Evolutionary conservation across 345 rosid genomes (phyloP), one percentile per base, ranked within the genome.

Genomic region (Eucalyptus melliodora): DNA sequence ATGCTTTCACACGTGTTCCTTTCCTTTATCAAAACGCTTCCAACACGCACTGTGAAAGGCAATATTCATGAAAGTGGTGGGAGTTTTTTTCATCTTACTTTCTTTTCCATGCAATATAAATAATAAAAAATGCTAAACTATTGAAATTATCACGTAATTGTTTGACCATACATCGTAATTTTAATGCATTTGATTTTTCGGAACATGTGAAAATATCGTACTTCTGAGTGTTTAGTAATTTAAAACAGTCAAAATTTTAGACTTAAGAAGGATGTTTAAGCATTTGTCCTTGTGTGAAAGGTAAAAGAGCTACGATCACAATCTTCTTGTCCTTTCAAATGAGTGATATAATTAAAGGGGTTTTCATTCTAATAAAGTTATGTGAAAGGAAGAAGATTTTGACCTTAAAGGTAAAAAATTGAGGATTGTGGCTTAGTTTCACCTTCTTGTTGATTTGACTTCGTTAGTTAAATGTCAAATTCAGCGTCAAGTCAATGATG

Each of bases 161-260:
- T 65, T 16, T 17, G 16, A 65, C 40, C 34, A 62, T 13, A 5
- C 7, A 6, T 27, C 11, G 6, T n/a, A 65, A 16, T n/a, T 65
- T n/a, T n/a, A 14, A 16, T 34, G 3, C 1, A 31, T 65, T 3
- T 65, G 11, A 16, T n/a, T 31, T n/a, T n/a, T 65, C 11, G 2
- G 0, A n/a, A 4, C 6, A 3, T n/a, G 11, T n/a, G 8, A 65
- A 4, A n/a, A n/a, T 8, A 4, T n/a, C 3, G 0, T n/a, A 1
- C 3, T 65, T n/a, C 2, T 16, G 2, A 15, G 11, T 65, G 2
- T 65, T 65, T 0, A 1, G 10, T 30, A 7, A n/a, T 7, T n/a
- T 65, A 14, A n/a, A 65, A 11, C 8, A 16, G 6, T 16, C 37
- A 4, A n/a, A 65, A 16, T 65, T n/a, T 8, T 65, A 8, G 11